These are phyloP conservation scores for Ogataea nitratoaversa DNA, from an alignment of 805 yeast genomes.

Conservation along the genomic window DNA sequence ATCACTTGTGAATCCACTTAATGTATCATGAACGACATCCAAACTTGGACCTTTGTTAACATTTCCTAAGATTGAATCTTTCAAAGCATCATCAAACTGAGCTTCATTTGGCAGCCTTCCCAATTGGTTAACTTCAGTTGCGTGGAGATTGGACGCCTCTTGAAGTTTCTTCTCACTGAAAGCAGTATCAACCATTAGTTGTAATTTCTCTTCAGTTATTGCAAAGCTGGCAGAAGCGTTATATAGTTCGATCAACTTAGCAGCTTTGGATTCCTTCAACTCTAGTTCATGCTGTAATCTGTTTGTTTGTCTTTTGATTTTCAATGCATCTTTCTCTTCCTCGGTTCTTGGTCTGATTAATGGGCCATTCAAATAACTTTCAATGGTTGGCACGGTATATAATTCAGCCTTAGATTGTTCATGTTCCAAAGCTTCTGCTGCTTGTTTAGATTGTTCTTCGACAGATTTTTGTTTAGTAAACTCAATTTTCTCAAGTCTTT, in stretches of 20 bases:
- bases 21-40: constrained; percentile 28
- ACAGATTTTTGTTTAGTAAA: constrained; percentile 19
- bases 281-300: constrained; percentile 52
- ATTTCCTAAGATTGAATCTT: constrained; percentile 28
- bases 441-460: constrained; percentile 23
- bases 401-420: constrained; percentile 48
- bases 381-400: constrained; percentile 78
- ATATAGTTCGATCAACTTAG: constrained; percentile 61
- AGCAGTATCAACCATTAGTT: constrained; percentile 53
- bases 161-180: constrained; percentile 38
- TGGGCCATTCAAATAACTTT: constrained; percentile 60
- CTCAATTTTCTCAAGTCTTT: constrained; percentile 32
- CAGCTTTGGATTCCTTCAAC: constrained; percentile 50
- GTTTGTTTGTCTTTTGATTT: constrained; percentile 63
- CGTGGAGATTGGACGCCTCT: constrained; percentile 14
- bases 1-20: constrained; percentile 25
- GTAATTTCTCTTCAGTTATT: constrained; percentile 65
- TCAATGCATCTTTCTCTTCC: constrained; percentile 57
- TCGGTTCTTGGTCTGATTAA: constrained; percentile 67
- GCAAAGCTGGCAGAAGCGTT: constrained; percentile 67
- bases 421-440: constrained; percentile 33
- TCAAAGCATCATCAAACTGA: constrained; percentile 24
- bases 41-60: constrained; percentile 30
- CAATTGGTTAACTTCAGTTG: constrained; percentile 19
- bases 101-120: constrained; percentile 17